phyloP scores from a whole-genome alignment of 2,329 filamentous ascomycete species.

The Talaromyces funiculosus region DNA sequence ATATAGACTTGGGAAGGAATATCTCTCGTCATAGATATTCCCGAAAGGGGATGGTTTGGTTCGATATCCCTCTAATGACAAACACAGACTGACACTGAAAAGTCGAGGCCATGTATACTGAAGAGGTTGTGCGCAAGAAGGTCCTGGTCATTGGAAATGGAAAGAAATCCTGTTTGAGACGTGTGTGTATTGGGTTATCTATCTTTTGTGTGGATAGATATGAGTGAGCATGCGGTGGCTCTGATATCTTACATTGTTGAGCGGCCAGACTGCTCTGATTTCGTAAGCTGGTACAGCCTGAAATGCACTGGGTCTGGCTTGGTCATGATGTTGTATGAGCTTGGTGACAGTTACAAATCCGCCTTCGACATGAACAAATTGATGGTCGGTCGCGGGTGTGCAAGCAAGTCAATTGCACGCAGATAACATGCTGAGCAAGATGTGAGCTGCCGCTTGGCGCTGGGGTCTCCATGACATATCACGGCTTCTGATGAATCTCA shows the following conservation, averaged over 20 bases:
- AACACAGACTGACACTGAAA: constrained; percentile 40
- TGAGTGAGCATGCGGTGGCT: not conserved
- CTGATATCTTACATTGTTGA: not conserved
- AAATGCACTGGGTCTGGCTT: not conserved
- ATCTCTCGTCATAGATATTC: not conserved
- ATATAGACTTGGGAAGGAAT: not conserved
- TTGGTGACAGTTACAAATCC: not conserved
- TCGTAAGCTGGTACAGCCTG: not conserved
- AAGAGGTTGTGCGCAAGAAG: constrained; percentile 25
- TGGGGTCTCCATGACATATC: not conserved
- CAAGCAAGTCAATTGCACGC: not conserved
- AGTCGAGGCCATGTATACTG: constrained; percentile 40
- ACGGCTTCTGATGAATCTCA: not conserved
- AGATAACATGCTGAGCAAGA: not conserved
- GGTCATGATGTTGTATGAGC: not conserved
- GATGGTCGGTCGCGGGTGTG: not conserved
- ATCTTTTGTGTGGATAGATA: not conserved
- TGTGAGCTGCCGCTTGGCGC: not conserved
- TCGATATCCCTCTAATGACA: constrained; percentile 40
- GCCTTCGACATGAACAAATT: not conserved
- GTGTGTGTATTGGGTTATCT: not conserved
- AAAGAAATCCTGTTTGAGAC: not conserved
- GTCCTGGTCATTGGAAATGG: too few species aligned
- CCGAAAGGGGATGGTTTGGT: not conserved
- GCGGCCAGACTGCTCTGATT: not conserved